Evolutionary conservation across 305 asterid species (phyloP), one percentile per base, ranked within the genome.

Genomic region (Fraxinus sp.): DNA sequence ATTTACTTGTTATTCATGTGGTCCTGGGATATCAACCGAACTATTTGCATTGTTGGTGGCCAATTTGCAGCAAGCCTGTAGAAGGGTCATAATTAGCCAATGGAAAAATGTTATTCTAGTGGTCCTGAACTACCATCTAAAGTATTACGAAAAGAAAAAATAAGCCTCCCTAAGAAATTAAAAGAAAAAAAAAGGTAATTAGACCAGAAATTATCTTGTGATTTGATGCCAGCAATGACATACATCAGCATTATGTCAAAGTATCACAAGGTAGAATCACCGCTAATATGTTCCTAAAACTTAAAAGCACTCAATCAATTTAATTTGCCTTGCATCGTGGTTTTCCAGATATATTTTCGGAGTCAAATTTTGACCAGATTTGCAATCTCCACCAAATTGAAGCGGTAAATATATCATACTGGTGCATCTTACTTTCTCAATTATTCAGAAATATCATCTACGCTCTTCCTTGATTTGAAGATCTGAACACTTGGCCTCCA

Each of bases 1-100:
- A 77, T 24, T 86, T 96, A 96, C 99, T 96, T 95, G 96, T 93
- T 96, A 87, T 92, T 96, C 99, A 96, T 95, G 91, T 94, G 98
- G 87, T 95, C 99, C 88, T 96, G 99, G 83, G 99, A 96, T 87
- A 96, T 95, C 76, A 96, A 91, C 77, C 99, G 97, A 79, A 96
- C 98, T 66, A 93, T 96, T 89, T 96, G 99, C 98, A 96, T 95
- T 33, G 95, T 95, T 75, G 87, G 82, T 79, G 98, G 99, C 98
- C 98, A 96, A 89, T 96, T 92, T 83, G 98, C 93, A 83, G 99
- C 98, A 79, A 96, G 96, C 91, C 99, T 95, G 94, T 24, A 81
- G 46, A 77, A 88, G 10, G 66, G 77, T 1, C 24, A 49, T 75
- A 70, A 78, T 13, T 24, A 75, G 77, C 41, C 28, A 20, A 64